These are phyloP conservation scores for Camellia sinensis DNA, from an alignment of 148 eudicot genomes.

Conservation along the genomic window DNA sequence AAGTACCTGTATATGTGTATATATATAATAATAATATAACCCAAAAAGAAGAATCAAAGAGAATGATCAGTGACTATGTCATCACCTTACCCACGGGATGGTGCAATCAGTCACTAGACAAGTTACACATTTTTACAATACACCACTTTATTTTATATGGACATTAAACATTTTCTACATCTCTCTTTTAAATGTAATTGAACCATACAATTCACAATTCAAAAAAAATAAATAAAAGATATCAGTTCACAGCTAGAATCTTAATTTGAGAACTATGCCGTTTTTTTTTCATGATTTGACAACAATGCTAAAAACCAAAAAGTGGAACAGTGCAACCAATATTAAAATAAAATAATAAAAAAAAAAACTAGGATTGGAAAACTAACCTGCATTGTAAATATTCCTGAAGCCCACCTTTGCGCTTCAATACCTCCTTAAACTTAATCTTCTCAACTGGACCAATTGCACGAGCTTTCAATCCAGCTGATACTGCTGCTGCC, in stretches of 20 bases:
- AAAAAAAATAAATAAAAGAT: neutral
- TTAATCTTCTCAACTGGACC: conserved; percentile 82
- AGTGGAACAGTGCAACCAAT: neutral
- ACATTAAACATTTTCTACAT: neutral
- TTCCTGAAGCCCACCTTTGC: conserved; percentile 84
- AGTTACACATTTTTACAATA: neutral
- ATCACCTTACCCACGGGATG: neutral
- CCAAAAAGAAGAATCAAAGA: neutral
- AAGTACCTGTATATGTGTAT: neutral
- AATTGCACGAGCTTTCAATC: conserved; percentile 73
- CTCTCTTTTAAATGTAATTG: neutral
- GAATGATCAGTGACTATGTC: neutral
- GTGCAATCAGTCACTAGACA: neutral
- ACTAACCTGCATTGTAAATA: conserved; percentile 94
- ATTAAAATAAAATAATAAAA: too few species aligned
- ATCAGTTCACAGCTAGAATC: neutral
- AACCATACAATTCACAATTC: neutral
- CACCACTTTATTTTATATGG: neutral
- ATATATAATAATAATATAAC: neutral
- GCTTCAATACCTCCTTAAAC: conserved; percentile 83
- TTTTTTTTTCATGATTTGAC: neutral
- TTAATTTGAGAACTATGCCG: neutral
- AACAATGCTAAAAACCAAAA: neutral
- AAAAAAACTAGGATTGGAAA: neutral
- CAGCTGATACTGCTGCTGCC: conserved; percentile 81